A percentile compares a stretch with the other conserved stretches of the same genome.
These are phyloP conservation scores for Actinidia polygama DNA, from an alignment of 179 eudicot species.

Conservation along the genomic window DNA sequence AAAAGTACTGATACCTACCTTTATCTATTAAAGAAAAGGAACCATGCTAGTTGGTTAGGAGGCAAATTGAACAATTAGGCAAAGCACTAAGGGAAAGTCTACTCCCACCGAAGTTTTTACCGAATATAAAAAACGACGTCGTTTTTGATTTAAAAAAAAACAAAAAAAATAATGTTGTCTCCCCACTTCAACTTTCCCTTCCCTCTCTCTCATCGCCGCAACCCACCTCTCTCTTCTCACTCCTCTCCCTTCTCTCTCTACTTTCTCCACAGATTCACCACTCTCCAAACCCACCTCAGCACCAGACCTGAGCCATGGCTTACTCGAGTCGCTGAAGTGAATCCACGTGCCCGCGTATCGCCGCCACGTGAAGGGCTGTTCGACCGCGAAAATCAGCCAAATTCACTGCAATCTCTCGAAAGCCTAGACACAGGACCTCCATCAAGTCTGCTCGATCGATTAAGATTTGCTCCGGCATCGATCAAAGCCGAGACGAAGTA, in stretches of 20 bases:
- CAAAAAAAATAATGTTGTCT: conserved; percentile 59
- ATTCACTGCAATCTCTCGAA: conserved; percentile 35
- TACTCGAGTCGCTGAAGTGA: background rate
- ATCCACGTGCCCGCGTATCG: conserved; percentile 30
- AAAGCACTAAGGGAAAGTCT: too few species aligned
- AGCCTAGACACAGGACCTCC: conserved; percentile 30
- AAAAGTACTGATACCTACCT: too few species aligned
- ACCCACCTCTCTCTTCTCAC: conserved; percentile 22
- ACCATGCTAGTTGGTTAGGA: too few species aligned
- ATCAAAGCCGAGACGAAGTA: conserved; percentile 36
- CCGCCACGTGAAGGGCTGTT: conserved; percentile 51
- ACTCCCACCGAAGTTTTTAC: too few species aligned
- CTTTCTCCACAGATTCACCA: conserved; percentile 35
- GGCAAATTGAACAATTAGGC: too few species aligned
- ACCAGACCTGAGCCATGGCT: background rate
- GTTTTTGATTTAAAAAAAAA: too few species aligned
- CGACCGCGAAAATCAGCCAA: conserved; percentile 31
- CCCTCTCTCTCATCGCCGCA: conserved; percentile 24
- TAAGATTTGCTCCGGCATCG: conserved; percentile 44
- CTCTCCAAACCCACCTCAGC: conserved; percentile 35
- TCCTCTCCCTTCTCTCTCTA: conserved; percentile 24
- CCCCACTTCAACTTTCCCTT: conserved; percentile 31
- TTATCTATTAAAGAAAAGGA: too few species aligned
- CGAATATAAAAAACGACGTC: too few species aligned
- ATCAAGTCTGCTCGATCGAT: conserved; percentile 35